phyloP scores from a whole-genome alignment of 2,329 filamentous ascomycete genomes.

The Epicoccum sorghinum region DNA sequence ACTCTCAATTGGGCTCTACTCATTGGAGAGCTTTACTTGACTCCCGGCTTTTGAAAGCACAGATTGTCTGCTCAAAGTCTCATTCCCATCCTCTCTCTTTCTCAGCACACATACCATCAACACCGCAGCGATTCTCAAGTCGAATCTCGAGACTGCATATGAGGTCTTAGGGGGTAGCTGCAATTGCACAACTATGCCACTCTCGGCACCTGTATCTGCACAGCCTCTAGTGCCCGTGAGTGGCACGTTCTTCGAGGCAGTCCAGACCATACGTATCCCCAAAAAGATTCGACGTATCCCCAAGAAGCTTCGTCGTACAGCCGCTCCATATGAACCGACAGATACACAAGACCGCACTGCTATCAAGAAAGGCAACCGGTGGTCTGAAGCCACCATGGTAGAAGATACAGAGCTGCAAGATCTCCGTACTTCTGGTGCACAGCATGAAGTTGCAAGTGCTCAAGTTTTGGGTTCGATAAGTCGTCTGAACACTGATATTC shows the following conservation, averaged over 20 bases:
- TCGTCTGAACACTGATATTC: background rate
- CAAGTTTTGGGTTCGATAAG: background rate
- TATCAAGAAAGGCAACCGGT: background rate
- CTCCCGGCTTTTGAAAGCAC: background rate
- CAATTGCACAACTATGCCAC: too few species aligned
- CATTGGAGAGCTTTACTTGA: background rate
- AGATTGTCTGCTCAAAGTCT: background rate
- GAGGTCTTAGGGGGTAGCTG: too few species aligned
- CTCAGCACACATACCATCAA: background rate
- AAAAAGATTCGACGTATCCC: too few species aligned
- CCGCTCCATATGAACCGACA: background rate
- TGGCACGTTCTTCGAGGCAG: background rate
- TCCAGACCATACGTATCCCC: background rate
- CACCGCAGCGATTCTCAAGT: background rate
- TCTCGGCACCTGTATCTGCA: background rate
- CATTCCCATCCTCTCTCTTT: background rate
- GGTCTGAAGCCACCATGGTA: background rate
- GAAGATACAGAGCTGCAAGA: background rate
- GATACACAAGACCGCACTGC: background rate
- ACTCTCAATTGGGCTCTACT: background rate
- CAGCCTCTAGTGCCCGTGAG: background rate
- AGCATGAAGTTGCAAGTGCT: conserved; percentile 3
- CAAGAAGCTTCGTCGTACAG: background rate
- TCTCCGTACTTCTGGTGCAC: background rate
- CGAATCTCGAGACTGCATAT: too few species aligned